Evolutionary conservation across 352 stramenopile genomes (phyloP).

Genomic region (Phytophthora multivora): DNA sequence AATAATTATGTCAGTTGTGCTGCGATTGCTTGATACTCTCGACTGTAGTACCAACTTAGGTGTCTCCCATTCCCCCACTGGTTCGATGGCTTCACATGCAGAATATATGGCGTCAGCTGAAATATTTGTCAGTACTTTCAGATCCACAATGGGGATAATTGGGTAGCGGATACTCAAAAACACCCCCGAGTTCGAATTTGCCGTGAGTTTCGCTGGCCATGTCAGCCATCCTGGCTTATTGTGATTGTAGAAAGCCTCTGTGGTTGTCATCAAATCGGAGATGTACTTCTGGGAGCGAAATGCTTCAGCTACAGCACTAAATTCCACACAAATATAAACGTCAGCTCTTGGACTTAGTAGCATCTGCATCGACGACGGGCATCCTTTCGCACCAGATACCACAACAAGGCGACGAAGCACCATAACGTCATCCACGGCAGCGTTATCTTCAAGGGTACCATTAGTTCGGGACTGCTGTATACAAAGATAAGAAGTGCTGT

Average conservation of each 20-base stretch:
- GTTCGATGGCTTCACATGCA: conserved; percentile 23
- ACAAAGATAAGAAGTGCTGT: conserved; percentile 33
- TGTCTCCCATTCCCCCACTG: conserved; percentile 23
- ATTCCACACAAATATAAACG: conserved; percentile 38
- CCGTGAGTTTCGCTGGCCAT: conserved; percentile 31
- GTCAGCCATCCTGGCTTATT: conserved; percentile 48
- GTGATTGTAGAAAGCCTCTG: conserved; percentile 53
- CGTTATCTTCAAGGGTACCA: conserved; percentile 12
- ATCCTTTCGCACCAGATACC: conserved; percentile 14
- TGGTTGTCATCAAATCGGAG: conserved; percentile 47
- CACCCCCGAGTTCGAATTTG: conserved; percentile 18
- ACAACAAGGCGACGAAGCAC: conserved; percentile 32
- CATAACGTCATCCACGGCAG: conserved; percentile 19
- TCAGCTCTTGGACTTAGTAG: conserved; percentile 22
- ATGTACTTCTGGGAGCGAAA: conserved; percentile 43
- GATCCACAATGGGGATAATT: conserved; percentile 37
- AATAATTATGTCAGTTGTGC: conserved; percentile 29
- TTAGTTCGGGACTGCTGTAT: conserved; percentile 27
- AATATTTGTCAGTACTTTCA: conserved; percentile 39
- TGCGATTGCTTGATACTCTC: conserved; percentile 12
- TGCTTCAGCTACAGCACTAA: conserved; percentile 9
- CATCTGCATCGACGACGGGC: conserved; percentile 28
- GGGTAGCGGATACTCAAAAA: conserved; percentile 43
- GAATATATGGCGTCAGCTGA: conserved; percentile 20
- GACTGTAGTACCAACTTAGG: conserved; percentile 30